Base-by-base conservation (phyloP, 2,329 filamentous ascomycete genomes). In the Beauveria varroae region DNA sequence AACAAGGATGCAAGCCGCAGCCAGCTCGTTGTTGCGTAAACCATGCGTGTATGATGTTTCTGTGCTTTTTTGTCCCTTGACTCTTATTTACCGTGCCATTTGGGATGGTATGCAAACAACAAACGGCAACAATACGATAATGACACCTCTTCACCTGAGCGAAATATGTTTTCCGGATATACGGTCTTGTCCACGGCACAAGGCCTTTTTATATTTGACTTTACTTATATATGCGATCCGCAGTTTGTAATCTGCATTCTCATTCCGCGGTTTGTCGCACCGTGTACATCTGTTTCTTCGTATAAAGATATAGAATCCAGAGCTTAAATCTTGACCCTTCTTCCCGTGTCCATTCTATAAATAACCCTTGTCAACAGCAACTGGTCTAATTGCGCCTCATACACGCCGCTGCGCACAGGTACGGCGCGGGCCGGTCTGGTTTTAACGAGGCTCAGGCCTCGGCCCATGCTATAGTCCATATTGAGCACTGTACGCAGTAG, bases 1-100 rank as follows among this genome's bases (percentile, higher is more conserved):
- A 75, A 78, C 24, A 75, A 72, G 67, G 77, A 78, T 43, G 74
- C 75, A 60, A 72, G 72, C 53, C 69, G 71, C 40, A 68, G 64
- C 41, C 70, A 70, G 34, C 61, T 72, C 46, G 71, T 73, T 49
- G 60, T 70, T 41, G 71, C 70, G 26, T 73, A 68, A 63, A 24
- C 22, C 18, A 10, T 24, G 41, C 37, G 44, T 57, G 37, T 57
- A 57, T 57, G 44, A 57, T 57, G 37, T 34, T 56, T n/a, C 46
- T 57, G 44, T 61, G 28, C 26, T 56, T 56, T 24, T 22, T 9
- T 8, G 37, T 54, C 52, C 40, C 9, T 10, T 20, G 1, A 26
- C 43, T 37, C 24, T 51, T 10, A 26, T 43, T 43, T 16, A 30
- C 22, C 5, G 24, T 24, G 18, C 37, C n/a, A 52, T 51, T 40